phyloP scores from a whole-genome alignment of 495 filamentous ascomycete species.

The Oleoguttula mirabilis region DNA sequence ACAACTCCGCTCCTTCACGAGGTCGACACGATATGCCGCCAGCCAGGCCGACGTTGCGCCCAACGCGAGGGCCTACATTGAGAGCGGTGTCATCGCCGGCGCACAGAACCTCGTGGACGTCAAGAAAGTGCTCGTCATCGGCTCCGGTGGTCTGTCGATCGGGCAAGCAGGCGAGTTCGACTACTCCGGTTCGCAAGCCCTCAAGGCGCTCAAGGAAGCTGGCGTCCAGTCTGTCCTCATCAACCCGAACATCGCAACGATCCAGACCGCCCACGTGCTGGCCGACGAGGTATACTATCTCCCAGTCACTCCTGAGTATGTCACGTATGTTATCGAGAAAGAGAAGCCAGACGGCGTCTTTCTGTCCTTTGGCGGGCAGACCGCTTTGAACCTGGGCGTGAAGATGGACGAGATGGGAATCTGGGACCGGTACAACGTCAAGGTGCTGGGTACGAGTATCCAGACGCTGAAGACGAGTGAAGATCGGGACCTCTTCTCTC shows the following conservation, averaged over 20 bases:
- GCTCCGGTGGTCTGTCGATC: constrained; percentile 91
- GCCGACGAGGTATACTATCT: constrained; percentile 98
- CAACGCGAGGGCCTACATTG: constrained; percentile 75
- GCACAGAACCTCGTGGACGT: constrained; percentile 71
- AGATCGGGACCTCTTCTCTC: constrained; percentile 89
- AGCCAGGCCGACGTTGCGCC: constrained; percentile 51
- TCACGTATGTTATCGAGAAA: constrained; percentile 87
- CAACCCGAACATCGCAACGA: constrained; percentile 98
- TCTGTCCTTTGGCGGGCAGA: constrained; percentile 94
- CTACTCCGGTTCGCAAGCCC: constrained; percentile 91
- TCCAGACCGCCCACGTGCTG: constrained; percentile 94
- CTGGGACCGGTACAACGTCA: constrained; percentile 88
- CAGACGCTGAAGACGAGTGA: constrained; percentile 90
- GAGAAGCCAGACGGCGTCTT: constrained; percentile 93
- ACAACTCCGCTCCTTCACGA: constrained; percentile 6
- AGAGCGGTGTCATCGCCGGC: constrained; percentile 67
- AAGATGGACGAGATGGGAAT: constrained; percentile 92
- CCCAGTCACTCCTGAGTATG: constrained; percentile 92
- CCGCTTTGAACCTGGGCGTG: constrained; percentile 88
- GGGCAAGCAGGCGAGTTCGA: constrained; percentile 98
- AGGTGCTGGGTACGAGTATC: constrained; percentile 87
- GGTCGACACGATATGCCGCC: constrained; percentile 3
- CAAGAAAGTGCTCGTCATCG: constrained; percentile 96
- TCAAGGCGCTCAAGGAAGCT: constrained; percentile 74
- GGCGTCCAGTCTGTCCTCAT: constrained; percentile 88